Evolutionary conservation across 2,329 filamentous ascomycete genomes (phyloP), one percentile per base, ranked within the genome.

Genomic region (Dissoconium aciculare): DNA sequence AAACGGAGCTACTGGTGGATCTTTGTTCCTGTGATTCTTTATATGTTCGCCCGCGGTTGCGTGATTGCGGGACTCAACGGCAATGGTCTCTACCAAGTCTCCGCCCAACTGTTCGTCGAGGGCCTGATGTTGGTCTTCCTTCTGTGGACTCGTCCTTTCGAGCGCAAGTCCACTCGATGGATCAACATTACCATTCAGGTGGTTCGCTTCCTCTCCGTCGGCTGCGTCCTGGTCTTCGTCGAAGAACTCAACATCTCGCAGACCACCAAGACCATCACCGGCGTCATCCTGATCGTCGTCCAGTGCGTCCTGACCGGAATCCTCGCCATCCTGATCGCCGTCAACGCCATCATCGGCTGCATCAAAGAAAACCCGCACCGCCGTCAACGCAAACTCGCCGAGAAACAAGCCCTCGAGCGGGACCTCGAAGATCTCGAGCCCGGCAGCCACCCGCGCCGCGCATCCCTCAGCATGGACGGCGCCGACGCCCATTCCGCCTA

Each of bases 1-100:
- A 84, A 83, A 62, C 83, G 80, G 57, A 73, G 76, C 45, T 93
- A 87, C 63, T 98, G 89, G 89, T 95, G 87, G 87, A 59, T 94
- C 14, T 95, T 98, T 52, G 68, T 95, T 10, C 89, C 89, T 0
- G 65, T 70, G 38, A 93, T 95, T 49, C 38, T 84, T 40, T 95
- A 95, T 64, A 79, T 85, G 64, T 84, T 94, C 50, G 76, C 74
- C 51, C 89, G 89, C 60, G 85, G 87, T 32, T 78, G 74, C 38
- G 73, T 87, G 35, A 75, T 95, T 42, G 87, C 87, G 10, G 80
- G 73, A 16, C 82, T 72, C 26, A 78, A 94, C 49, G 84, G 84
- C 9, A 74, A 92, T 50, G 89, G 85, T 28, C 69, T 92, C 55
- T 59, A 69, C 4, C 89, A 98, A 60, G 77, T 78, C 6, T 67